A percentile compares a stretch with the other conserved stretches of the same genome.
Evolutionary conservation across 441 rosid genomes (phyloP).

Genomic region (Euphorbia schlechtendalii): DNA sequence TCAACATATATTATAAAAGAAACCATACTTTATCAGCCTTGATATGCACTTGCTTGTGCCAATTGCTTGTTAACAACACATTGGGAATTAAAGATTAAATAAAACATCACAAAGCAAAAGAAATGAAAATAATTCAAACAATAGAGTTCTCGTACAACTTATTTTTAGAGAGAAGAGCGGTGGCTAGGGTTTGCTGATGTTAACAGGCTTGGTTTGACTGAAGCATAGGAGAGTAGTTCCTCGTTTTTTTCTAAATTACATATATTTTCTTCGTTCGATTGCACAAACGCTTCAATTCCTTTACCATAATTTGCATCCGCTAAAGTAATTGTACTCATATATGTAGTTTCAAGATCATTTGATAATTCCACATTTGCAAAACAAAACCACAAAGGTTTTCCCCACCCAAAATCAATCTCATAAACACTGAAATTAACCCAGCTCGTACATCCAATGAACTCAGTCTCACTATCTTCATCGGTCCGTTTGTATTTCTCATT

Average conservation of each 20-base stretch:
- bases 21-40: too few relatives aligned
- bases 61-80: too few relatives aligned
- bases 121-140: too few relatives aligned
- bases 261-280: slow-evolving; percentile 13
- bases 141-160: too few relatives aligned
- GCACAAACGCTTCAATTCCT: slow-evolving; percentile 26
- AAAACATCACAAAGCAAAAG: too few relatives aligned
- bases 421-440: not conserved
- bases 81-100: too few relatives aligned
- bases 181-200: too few relatives aligned
- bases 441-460: not conserved
- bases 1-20: too few relatives aligned
- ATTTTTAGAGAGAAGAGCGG: too few relatives aligned
- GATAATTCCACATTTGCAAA: not conserved
- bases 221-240: not conserved
- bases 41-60: too few relatives aligned
- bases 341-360: not conserved
- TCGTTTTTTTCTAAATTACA: not conserved
- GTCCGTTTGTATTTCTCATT: not conserved
- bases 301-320: slow-evolving; percentile 16
- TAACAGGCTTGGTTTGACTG: not conserved
- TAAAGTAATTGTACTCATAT: not conserved
- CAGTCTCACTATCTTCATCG: not conserved
- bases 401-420: not conserved
- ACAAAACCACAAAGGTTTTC: slow-evolving; percentile 9